Percentiles rank a stretch among this genome's conserved stretches.
Conservation (phyloP, 352 stramenopile species). For the Globisporangium nunn region DNA sequence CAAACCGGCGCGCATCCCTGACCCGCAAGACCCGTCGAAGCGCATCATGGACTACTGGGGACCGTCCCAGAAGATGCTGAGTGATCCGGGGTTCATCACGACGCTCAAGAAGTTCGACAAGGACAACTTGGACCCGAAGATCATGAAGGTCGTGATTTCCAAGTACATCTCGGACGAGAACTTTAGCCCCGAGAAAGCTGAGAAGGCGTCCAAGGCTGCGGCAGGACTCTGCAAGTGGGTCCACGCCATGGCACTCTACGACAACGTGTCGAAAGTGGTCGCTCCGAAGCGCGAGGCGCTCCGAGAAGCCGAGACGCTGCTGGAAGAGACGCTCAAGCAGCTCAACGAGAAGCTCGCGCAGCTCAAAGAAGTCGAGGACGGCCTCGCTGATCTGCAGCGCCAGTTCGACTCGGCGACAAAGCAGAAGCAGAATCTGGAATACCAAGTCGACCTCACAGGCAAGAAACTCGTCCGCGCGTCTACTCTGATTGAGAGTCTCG, state of each 20-base stretch:
- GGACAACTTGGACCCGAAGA: constrained; percentile 83
- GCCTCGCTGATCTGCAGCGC: constrained; percentile 76
- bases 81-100: constrained; percentile 89
- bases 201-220: constrained; percentile 91
- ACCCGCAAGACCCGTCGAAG: constrained; percentile 87
- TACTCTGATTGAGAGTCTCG: constrained; percentile 90
- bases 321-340: constrained; percentile 87
- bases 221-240: constrained; percentile 92
- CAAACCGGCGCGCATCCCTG: constrained; percentile 89
- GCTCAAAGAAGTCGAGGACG: constrained; percentile 89
- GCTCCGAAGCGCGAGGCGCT: constrained; percentile 90
- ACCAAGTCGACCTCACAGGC: constrained; percentile 89
- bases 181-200: constrained; percentile 89
- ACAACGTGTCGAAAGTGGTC: constrained; percentile 91
- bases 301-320: constrained; percentile 65
- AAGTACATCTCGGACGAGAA: constrained; percentile 91
- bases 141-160: constrained; percentile 81
- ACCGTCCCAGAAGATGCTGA: constrained; percentile 90
- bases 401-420: constrained; percentile 86
- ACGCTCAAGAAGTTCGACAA: constrained; percentile 90
- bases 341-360: constrained; percentile 88
- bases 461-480: constrained; percentile 91
- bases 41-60: constrained; percentile 95
- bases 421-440: constrained; percentile 90
- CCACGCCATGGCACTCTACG: constrained; percentile 90